Base-by-base conservation (phyloP, 768 basidiomycete genomes). In the Pholiota microspora region DNA sequence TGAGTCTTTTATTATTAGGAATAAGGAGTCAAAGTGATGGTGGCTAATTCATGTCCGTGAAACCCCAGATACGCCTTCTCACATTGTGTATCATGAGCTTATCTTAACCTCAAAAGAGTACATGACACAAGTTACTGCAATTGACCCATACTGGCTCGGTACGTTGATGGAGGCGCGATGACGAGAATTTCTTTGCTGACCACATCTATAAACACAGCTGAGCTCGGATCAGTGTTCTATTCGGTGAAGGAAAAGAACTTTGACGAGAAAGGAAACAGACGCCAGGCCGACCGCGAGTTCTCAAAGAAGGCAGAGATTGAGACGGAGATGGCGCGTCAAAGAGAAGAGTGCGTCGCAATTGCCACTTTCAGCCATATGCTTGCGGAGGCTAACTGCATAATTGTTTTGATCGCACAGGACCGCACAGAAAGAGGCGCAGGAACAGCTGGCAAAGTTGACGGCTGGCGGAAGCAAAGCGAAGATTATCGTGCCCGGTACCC, bases 81-180 rank as follows among this genome's bases (percentile, higher is more conserved):
- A 98, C 70, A 91, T 97, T 45, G 84, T 99, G 29, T 99, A 98
- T 68, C 97, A 99, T 67, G 96, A 98, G 65, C 79, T 96, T 52
- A 95, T 97, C 57, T 75, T 96, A 62, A 96, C 94, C 9, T 95
- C 94, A 28, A 96, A 95, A 66, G 88, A 92, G 71, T 99, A 99
- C 73, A 97, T 98, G 95, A 96, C 95, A 15, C 94, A 94, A 69
- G 97, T 99, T n/a, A 98, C 97, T 2, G 86, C 96, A 0, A 90
- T 98, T 58, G 94, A 98, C 66, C 87, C 97, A 2, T 94, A 94
- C 71, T 99, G 97, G 97, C 81, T 98, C 31, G 94, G 94, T 92
- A 71, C 67, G 79, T 42, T 25, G 25, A 23, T 38, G 25, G 7
- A 28, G 51, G 23, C 8, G 28, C 36, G 4, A n/a, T 8, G 18